phyloP scores from a whole-genome alignment of 306 rosid species.

The Rosa persica region DNA sequence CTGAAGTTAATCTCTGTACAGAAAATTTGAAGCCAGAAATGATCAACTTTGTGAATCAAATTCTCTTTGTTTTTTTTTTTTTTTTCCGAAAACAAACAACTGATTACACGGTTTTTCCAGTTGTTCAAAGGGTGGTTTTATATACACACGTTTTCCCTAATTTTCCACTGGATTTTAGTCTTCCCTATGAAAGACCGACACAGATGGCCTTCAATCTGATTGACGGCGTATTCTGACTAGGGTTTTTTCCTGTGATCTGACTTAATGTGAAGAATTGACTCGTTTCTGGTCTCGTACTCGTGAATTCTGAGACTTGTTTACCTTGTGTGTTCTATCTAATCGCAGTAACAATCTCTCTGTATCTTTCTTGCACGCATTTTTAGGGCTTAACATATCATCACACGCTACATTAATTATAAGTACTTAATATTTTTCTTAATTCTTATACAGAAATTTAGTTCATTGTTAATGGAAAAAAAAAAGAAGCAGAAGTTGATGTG shows the following conservation, averaged over 20 bases:
- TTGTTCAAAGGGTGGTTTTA: neutral
- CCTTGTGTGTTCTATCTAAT: constrained; percentile 4
- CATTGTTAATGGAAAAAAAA: neutral
- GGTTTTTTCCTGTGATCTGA: constrained; percentile 16
- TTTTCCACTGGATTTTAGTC: neutral
- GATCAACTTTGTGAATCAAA: neutral
- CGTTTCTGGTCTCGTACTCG: neutral
- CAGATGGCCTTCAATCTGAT: constrained; percentile 10
- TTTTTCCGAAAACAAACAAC: neutral
- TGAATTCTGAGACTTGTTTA: neutral
- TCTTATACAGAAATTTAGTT: neutral
- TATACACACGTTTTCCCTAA: neutral
- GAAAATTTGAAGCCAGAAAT: neutral
- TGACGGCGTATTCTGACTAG: constrained; percentile 14
- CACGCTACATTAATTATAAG: neutral
- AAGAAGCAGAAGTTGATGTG: neutral
- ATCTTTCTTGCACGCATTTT: constrained; percentile 1
- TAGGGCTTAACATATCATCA: constrained; percentile 9
- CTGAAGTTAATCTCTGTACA: neutral
- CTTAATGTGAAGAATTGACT: neutral
- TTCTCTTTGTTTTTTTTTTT: neutral
- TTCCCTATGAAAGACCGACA: constrained; percentile 1
- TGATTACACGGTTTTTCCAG: neutral
- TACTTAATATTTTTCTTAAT: neutral
- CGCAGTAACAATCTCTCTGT: neutral